phyloP scores from a whole-genome alignment of 169 alveolate genomes.

The Plasmodium knowlesi region DNA sequence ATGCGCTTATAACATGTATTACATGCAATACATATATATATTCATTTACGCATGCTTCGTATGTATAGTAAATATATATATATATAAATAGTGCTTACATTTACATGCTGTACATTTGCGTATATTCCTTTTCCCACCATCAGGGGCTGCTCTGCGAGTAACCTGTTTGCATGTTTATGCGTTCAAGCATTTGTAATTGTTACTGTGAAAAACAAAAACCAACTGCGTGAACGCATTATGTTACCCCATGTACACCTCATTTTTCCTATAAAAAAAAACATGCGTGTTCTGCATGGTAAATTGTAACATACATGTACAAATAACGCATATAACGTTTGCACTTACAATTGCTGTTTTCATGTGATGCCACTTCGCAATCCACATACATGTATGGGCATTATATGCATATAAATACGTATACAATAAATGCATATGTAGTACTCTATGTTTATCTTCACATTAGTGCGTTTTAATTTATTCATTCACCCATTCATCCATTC shows the following conservation, averaged over 20 bases:
- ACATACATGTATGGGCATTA: not conserved
- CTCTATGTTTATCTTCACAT: not conserved
- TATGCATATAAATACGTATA: not conserved
- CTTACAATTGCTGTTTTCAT: not conserved
- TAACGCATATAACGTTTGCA: not conserved
- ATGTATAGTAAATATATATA: not conserved
- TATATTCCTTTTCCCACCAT: not conserved
- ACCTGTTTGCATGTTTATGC: not conserved
- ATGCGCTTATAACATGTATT: not conserved
- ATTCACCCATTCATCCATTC: not conserved
- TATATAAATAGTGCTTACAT: not conserved
- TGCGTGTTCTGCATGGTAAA: conserved; percentile 9
- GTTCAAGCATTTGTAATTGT: not conserved
- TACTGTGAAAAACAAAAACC: not conserved
- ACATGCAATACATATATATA: not conserved
- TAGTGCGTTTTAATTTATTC: not conserved
- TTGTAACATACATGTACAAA: conserved; percentile 5
- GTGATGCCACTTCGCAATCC: not conserved
- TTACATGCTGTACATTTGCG: not conserved
- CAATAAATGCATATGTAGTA: not conserved
- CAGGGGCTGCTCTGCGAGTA: not conserved
- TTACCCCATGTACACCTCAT: not conserved
- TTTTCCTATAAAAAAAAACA: not conserved
- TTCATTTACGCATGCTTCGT: not conserved
- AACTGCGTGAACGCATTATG: not conserved